These are phyloP conservation scores for Phytopythium aichiense DNA, from an alignment of 352 stramenopile genomes.

Conservation along the genomic window DNA sequence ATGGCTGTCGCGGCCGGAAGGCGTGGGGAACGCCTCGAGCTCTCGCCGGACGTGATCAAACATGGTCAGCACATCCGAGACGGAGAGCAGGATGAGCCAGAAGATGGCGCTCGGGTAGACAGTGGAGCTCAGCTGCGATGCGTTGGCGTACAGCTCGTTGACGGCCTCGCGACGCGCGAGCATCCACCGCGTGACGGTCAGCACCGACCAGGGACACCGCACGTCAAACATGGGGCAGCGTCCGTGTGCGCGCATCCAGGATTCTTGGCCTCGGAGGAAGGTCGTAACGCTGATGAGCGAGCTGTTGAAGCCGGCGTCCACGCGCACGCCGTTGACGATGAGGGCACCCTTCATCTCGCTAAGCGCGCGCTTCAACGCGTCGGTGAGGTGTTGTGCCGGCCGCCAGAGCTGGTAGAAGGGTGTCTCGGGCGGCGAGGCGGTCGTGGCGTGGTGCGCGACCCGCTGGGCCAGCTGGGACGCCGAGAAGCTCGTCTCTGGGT, in stretches of 20 bases:
- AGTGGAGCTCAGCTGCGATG: slow-evolving; percentile 6
- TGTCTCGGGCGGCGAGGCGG: not conserved
- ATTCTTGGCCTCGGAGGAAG: slow-evolving; percentile 15
- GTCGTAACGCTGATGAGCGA: slow-evolving; percentile 9
- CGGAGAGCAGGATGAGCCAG: slow-evolving; percentile 9
- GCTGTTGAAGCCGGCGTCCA: slow-evolving; percentile 1
- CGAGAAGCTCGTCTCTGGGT: slow-evolving; percentile 6
- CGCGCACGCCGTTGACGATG: slow-evolving; percentile 1
- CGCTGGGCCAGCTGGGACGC: not conserved
- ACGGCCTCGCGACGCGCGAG: slow-evolving; percentile 10
- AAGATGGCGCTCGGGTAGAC: slow-evolving; percentile 6
- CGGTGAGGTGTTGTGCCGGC: slow-evolving; percentile 11
- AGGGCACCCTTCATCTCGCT: slow-evolving; percentile 10
- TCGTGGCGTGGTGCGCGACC: not conserved
- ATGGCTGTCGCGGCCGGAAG: not conserved
- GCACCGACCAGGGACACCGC: slow-evolving; percentile 9
- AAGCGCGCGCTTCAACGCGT: slow-evolving; percentile 9
- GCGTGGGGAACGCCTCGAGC: slow-evolving; percentile 7
- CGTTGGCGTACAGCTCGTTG: slow-evolving; percentile 6
- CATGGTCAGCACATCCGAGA: slow-evolving; percentile 9
- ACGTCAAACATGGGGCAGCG: slow-evolving; percentile 8
- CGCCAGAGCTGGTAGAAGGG: slow-evolving; percentile 16
- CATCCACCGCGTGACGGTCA: slow-evolving; percentile 10
- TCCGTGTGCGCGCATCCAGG: slow-evolving; percentile 11
- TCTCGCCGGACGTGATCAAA: not conserved